Conservation (phyloP, 768 basidiomycete species). For the Lentinus brumalis region DNA sequence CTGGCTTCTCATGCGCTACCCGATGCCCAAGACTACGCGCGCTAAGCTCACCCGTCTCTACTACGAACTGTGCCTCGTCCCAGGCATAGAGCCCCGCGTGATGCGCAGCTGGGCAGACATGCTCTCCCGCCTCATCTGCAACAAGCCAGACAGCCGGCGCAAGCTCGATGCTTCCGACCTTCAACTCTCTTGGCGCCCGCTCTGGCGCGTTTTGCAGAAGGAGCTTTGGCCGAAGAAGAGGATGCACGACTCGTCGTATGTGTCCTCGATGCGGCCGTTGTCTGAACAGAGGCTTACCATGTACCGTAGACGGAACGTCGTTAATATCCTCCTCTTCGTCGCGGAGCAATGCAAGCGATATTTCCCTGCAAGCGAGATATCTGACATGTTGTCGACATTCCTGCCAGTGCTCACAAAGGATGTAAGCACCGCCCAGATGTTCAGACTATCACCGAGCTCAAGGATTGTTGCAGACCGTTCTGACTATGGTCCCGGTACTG, state of each 20-base stretch:
- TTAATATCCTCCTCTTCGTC: constrained; percentile 72
- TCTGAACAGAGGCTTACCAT: neutral
- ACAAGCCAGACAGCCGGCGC: constrained; percentile 62
- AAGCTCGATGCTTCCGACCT: constrained; percentile 71
- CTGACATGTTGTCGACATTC: constrained; percentile 70
- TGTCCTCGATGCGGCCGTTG: neutral
- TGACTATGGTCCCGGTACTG: constrained; percentile 74
- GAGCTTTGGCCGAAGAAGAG: constrained; percentile 76
- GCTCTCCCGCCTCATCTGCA: constrained; percentile 68
- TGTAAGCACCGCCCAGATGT: constrained; percentile 41
- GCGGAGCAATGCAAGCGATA: constrained; percentile 76
- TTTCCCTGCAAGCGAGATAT: constrained; percentile 64
- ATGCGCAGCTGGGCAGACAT: constrained; percentile 79
- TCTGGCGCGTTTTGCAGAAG: constrained; percentile 75
- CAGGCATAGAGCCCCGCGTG: constrained; percentile 73
- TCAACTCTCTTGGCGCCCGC: constrained; percentile 68
- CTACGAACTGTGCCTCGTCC: constrained; percentile 76
- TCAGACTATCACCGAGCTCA: neutral
- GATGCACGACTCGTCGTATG: constrained; percentile 60
- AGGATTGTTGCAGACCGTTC: constrained; percentile 49
- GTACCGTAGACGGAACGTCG: constrained; percentile 53
- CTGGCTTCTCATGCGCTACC: constrained; percentile 83
- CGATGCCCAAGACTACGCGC: constrained; percentile 66
- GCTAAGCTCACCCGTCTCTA: constrained; percentile 74
- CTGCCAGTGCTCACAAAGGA: constrained; percentile 71